Evolutionary conservation across 306 rosid genomes (phyloP), one percentile per base, ranked within the genome.

Genomic region (Gastrolobium villosum): DNA sequence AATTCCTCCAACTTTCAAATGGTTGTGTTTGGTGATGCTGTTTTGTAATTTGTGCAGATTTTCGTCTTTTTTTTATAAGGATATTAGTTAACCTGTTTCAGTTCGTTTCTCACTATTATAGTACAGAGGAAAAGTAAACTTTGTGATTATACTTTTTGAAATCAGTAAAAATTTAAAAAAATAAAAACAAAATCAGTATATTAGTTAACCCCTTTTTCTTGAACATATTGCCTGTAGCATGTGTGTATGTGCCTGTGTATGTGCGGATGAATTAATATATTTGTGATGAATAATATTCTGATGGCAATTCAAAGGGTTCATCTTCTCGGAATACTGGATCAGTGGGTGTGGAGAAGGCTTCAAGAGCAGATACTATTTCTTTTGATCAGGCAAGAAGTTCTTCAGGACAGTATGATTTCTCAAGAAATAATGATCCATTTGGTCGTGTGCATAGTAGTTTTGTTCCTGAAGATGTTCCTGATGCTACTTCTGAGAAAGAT

Each of bases 401-500:
- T 75, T 76, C 86, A 3, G 83, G 76, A 41, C 65, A 70, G 54
- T 83, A 83, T 78, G 93, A 69, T 80, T 85, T 82, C 79, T 50
- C 82, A 2, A 87, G 77, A 74, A 84, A 86, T 20, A 85, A 65
- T 39, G 88, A 91, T 77, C 66, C 88, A 30, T 57, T 84, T 35
- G 79, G 65, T 57, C 79, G 40, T 9, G 54, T 87, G 59, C 78
- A 83, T 40, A 84, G 87, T 67, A 86, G 88, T 76, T 82, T 84
- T 65, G 56, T 60, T 59, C 69, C 86, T 28, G 98, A 92, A 48
- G 97, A 89, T 75, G 79, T 86, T 60, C 91, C 95, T 1, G 90
- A 95, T 83, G 99, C 99, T 50, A 79, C 84, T 83, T 92, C 96
- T 0, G 98, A 95, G 86, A 95, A 95, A 84, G 99, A 92, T 70